Evolutionary conservation across 441 rosid genomes (phyloP).

Genomic region (Syzygium syzygioides): DNA sequence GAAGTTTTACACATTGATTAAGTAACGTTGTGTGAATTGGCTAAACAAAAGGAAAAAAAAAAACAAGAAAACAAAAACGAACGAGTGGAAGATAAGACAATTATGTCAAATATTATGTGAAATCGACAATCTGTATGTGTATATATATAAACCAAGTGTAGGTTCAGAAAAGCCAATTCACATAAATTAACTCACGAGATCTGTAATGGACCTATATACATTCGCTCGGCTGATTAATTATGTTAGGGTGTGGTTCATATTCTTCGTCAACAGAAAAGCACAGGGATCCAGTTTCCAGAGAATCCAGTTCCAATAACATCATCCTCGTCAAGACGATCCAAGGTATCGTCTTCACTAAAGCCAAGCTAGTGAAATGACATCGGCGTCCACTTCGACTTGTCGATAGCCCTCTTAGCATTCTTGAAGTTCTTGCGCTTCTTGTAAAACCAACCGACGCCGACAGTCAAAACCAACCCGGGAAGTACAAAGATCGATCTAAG

Average conservation of each 20-base stretch:
- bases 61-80: background rate
- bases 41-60: background rate
- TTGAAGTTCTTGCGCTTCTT: slow-evolving; percentile 59
- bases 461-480: slow-evolving; percentile 55
- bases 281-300: slow-evolving; percentile 40
- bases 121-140: background rate
- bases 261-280: too few species aligned
- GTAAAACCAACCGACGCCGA: slow-evolving; percentile 79
- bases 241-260: too few species aligned
- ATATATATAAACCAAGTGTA: background rate
- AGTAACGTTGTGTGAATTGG: background rate
- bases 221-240: background rate
- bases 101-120: background rate
- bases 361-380: slow-evolving; percentile 94
- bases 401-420: slow-evolving; percentile 51
- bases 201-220: background rate
- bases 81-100: background rate
- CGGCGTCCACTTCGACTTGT: slow-evolving; percentile 82
- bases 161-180: background rate
- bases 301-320: slow-evolving; percentile 79
- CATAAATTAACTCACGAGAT: background rate
- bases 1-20: background rate
- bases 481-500: slow-evolving; percentile 63
- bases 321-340: slow-evolving; percentile 80
- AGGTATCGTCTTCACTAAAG: slow-evolving; percentile 78